Conservation (phyloP, 2,329 filamentous ascomycete species). For the Annulohypoxylon truncatum region DNA sequence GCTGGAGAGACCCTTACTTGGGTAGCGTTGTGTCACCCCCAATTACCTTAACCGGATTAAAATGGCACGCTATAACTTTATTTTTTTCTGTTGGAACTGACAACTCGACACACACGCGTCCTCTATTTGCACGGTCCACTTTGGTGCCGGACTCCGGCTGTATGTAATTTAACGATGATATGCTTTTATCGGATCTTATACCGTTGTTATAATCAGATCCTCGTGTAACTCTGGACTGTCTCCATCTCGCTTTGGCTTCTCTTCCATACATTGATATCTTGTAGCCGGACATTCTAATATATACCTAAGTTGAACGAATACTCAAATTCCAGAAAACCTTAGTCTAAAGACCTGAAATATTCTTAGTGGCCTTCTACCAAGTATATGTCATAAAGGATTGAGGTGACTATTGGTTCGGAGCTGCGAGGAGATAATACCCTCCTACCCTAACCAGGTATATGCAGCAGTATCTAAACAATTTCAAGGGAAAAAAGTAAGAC, state of each 20-base stretch:
- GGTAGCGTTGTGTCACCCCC: background rate
- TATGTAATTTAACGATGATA: background rate
- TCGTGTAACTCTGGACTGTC: conserved; percentile 3
- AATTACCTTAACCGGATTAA: conserved; percentile 6
- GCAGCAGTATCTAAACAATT: too few relatives aligned
- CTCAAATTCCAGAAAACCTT: background rate
- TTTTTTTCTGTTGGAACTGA: conserved; percentile 24
- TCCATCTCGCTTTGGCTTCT: background rate
- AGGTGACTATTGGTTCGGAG: background rate
- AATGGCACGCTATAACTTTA: conserved; percentile 39
- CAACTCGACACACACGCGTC: conserved; percentile 14
- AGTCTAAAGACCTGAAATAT: background rate
- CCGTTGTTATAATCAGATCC: background rate
- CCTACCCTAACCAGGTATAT: too few relatives aligned
- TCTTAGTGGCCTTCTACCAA: background rate
- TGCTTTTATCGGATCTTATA: conserved; percentile 12
- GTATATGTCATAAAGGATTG: background rate
- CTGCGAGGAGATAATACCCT: background rate
- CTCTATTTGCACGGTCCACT: conserved; percentile 23
- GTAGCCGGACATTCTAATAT: too few relatives aligned
- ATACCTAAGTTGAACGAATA: too few relatives aligned
- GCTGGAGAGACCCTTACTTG: conserved; percentile 24
- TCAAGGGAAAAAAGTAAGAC: background rate
- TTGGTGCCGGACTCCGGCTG: conserved; percentile 23
- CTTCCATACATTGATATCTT: background rate